Base-by-base conservation (phyloP, 495 filamentous ascomycete species). In the Hapsidospora chrysogenum region DNA sequence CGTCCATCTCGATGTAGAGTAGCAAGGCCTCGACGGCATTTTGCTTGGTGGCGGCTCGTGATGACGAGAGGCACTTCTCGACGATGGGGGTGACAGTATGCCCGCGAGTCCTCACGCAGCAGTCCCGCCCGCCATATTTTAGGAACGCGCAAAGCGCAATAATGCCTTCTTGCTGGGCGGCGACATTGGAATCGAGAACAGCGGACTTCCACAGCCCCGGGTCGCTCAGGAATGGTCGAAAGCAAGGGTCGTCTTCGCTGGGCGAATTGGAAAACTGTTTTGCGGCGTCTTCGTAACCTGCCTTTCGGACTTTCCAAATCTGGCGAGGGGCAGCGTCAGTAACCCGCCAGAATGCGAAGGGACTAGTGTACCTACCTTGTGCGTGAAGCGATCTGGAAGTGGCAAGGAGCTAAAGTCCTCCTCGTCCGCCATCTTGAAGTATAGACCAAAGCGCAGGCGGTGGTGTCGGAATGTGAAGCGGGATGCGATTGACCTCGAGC, bases 291-390 rank as follows among this genome's bases (percentile, higher is more conserved):
- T 96, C 89, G 56, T 96, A 99, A 32, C 79, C 89, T 51, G 74
- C 70, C 56, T 99, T 99, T 43, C 89, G 71, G 28, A 89, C 89
- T 68, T 99, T 99, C 89, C 89, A 99, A 50, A 80, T 75, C 78
- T 89, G 19, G 13, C n/a, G n/a, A n/a, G n/a, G n/a, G n/a, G n/a
- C n/a, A n/a, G n/a, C n/a, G n/a, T n/a, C n/a, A n/a, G n/a, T n/a
- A n/a, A n/a, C n/a, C n/a, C n/a, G n/a, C n/a, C n/a, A n/a, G n/a
- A n/a, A 36, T 10, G 9, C 22, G 26, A 29, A 13, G n/a, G 16
- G 6, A 29, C 23, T 22, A 33, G 31, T 8, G 8, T 17, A 19
- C 11, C 45, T 49, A 83, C 79, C 71, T 95, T 95, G 63, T 95
- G 85, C 28, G 74, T 55, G 54, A 86, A 92, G 48, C 83, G 72